Evolutionary conservation across 208 protist species (phyloP), one percentile per base, ranked within the genome.

Genomic region (Crithidia brevicula): DNA sequence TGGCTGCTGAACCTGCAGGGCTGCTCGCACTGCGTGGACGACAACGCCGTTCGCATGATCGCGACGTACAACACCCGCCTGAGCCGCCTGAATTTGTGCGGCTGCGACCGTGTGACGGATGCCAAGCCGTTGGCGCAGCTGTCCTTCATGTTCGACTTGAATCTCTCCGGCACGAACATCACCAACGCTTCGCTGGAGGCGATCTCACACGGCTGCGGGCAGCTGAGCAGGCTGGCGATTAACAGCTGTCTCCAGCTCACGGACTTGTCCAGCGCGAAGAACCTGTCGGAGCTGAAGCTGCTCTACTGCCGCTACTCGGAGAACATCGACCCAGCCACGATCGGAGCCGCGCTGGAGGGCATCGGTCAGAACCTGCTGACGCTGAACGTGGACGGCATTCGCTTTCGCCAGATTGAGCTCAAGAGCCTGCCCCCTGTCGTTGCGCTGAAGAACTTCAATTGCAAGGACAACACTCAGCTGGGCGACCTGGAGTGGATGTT

Each of bases 261-360:
- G 3, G 75, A 76, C 52, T 67, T 91, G 31, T 70, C 77, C 16
- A 74, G 67, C 34, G 31, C 83, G 34, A 58, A 53, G 16, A 83
- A 84, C 45, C 60, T 91, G 30, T 74, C 70, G 54, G 79, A 88
- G 73, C 74, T 91, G n/a, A 87, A 86, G 53, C 70, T 91, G 59
- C 68, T 91, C 25, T 91, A 91, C 76, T 91, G 85, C 73, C 85
- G 85, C 69, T 91, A 88, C 73, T 87, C 85, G 22, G 85, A 68
- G 38, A 82, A 88, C 72, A 91, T 91, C 60, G 61, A 63, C 22
- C 79, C 79, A 11, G 60, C 51, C 28, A 85, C 81, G 46, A 81
- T 91, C 45, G 50, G 62, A 3, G 50, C 15, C 4, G 79, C 87
- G 33, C 75, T 91, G 22, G 34, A 73, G 49, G 53, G 57, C 27